Percentiles rank a stretch among this genome's conserved stretches.
Evolutionary conservation across 2,329 filamentous ascomycete genomes (phyloP).

Genomic region (Fusarium napiforme): DNA sequence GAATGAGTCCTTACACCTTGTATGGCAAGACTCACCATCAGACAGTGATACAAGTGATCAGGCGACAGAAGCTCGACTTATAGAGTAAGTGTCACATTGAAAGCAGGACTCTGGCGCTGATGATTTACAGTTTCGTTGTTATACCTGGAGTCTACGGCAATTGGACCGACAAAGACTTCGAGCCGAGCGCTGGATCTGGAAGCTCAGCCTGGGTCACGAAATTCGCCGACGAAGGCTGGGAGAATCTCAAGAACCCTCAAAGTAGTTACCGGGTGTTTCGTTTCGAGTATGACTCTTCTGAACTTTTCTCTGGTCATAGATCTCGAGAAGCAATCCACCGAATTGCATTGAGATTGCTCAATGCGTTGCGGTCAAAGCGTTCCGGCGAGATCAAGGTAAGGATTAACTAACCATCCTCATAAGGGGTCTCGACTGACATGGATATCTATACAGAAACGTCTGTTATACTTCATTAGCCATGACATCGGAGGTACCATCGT

Average conservation of each 20-base stretch:
- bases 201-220: background rate
- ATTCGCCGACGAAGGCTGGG: background rate
- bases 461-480: background rate
- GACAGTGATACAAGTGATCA: too few species aligned
- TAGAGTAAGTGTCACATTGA: background rate
- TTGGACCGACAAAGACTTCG: background rate
- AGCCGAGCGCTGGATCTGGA: background rate
- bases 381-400: background rate
- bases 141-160: background rate
- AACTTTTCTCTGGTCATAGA: background rate
- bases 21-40: background rate
- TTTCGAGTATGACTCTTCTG: background rate
- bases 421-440: accelerated
- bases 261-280: background rate
- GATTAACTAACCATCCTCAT: accelerated
- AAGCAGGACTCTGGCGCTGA: accelerated
- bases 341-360: background rate
- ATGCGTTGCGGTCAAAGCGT: background rate
- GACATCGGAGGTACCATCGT: background rate
- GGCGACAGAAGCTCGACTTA: background rate
- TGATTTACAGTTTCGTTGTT: background rate
- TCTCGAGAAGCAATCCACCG: background rate
- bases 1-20: background rate
- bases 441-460: background rate
- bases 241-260: background rate